Evolutionary conservation across 2,329 filamentous ascomycete genomes (phyloP), one percentile per base, ranked within the genome.

Genomic region (Rhinocladiella similis): DNA sequence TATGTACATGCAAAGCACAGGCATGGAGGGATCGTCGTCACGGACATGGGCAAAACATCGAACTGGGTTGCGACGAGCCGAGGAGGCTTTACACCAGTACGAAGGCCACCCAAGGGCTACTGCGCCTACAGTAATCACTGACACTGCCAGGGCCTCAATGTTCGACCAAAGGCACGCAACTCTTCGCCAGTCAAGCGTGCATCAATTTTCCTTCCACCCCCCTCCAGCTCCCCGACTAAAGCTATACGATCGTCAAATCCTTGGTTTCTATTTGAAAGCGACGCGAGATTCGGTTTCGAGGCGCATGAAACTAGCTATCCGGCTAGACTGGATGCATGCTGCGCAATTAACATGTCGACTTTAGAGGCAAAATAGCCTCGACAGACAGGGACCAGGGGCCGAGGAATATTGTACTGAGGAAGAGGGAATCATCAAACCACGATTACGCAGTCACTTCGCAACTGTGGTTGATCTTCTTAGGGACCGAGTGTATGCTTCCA

Each of bases 231-330:
- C 22, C 10, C 6, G 25, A 27, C 29, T 33, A 33, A 33, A 33
- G 10, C 29, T n/a, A 10, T n/a, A 3, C 25, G 43, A 46, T 46
- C 43, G n/a, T 29, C 20, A 27, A 13, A 33, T 10, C 25, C 22
- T 25, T 27, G 3, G 9, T 29, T 46, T 33, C n/a, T 29, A 25
- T 46, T 27, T 27, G 43, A 46, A 27, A n/a, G 25, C 7, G 25
- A 46, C 43, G 43, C 43, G 43, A 46, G 43, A 46, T 46, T 46
- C 25, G 43, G 22, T 46, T 46, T 46, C 7, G 43, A 29, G 43
- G 43, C 43, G 43, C 43, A 46, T 46, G 13, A 27, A 46, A 27
- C 43, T 46, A 46, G 43, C 5, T 14, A 5, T 4, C 20, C 20
- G 6, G 29, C 20, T 16, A 46, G 43, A 46, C 20, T 25, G n/a